Base-by-base conservation (phyloP, 257 asterid species). In the Craterostigma plantagineum region DNA sequence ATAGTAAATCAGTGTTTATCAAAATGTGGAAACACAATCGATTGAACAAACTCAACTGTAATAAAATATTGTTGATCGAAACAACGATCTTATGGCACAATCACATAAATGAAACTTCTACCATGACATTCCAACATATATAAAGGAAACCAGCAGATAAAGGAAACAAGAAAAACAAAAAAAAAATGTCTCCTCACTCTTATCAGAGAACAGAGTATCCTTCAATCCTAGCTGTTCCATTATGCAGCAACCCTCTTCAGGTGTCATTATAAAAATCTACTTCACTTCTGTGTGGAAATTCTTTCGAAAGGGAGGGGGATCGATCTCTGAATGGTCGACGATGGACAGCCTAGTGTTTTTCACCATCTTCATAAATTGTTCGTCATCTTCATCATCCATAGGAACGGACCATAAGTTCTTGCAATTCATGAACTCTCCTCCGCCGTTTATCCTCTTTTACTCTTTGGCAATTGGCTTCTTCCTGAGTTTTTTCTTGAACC, bases 401-500 rank as follows among this genome's bases (percentile, higher is more conserved):
- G 74, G 63, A 59, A 59, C 71, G n/a, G n/a, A n/a, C n/a, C n/a
- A n/a, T n/a, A n/a, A n/a, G 46, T 61, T 79, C 92, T 48, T 84
- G 96, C 96, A 92, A 84, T 64, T 84, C 96, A 58, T 80, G 93
- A 50, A 80, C 96, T 65, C 93, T 69, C 64, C 81, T 76, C 23
- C 93, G 75, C 63, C 93, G 61, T 46, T 80, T 80, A 38, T 80
- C 93, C 74, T 69, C 62, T 68, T 63, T 51, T 79, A 87, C 61
- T 84, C 95, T 53, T 79, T 93, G 16, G 72, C 95, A 35, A 76
- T n/a, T 55, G 61, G 73, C 81, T 45, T 77, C 92, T 50, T 76
- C 96, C 48, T 73, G 60, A 3, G 63, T 64, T 57, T 57, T 71
- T 58, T 69, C 73, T 45, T n/a, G n/a, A n/a, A n/a, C n/a, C 69